Conservation (phyloP, 164 flowering plant species). For the Houttuynia cordata region DNA sequence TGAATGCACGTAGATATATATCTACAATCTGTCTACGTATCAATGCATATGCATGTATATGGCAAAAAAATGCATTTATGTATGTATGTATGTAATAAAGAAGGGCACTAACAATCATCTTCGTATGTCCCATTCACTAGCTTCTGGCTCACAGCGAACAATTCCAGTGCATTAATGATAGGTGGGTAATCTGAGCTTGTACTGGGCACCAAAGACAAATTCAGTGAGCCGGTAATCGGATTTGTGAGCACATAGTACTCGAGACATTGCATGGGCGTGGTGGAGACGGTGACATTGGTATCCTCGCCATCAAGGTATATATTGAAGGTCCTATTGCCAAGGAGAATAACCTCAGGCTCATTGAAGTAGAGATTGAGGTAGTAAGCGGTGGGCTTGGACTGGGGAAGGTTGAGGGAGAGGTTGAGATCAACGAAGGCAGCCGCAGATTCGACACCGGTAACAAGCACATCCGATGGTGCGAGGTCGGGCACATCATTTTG, state of each 20-base stretch:
- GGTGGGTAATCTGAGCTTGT: slow-evolving; percentile 4
- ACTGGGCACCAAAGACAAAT: not conserved
- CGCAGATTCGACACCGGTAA: slow-evolving; percentile 3
- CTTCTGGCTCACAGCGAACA: slow-evolving; percentile 1
- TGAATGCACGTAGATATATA: too few relatives aligned
- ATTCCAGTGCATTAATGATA: slow-evolving; percentile 3
- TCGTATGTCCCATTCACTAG: not conserved
- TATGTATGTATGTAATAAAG: too few relatives aligned
- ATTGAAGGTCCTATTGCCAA: not conserved
- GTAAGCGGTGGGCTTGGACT: not conserved
- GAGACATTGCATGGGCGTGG: not conserved
- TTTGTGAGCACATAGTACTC: not conserved
- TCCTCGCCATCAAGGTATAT: not conserved
- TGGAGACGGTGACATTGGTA: not conserved
- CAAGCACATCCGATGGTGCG: slow-evolving; percentile 7
- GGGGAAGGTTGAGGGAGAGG: not conserved
- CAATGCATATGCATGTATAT: not conserved
- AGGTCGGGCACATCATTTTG: not conserved
- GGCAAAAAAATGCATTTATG: too few relatives aligned
- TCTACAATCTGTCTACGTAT: too few relatives aligned
- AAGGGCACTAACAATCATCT: not conserved
- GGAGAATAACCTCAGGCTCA: not conserved
- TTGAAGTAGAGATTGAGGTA: slow-evolving; percentile 2
- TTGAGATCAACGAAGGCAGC: not conserved
- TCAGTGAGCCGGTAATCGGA: not conserved